A percentile compares a stretch with the other conserved stretches of the same genome.
Conservation (phyloP, 2,329 filamentous ascomycete genomes). For the Colletotrichum spinosum region DNA sequence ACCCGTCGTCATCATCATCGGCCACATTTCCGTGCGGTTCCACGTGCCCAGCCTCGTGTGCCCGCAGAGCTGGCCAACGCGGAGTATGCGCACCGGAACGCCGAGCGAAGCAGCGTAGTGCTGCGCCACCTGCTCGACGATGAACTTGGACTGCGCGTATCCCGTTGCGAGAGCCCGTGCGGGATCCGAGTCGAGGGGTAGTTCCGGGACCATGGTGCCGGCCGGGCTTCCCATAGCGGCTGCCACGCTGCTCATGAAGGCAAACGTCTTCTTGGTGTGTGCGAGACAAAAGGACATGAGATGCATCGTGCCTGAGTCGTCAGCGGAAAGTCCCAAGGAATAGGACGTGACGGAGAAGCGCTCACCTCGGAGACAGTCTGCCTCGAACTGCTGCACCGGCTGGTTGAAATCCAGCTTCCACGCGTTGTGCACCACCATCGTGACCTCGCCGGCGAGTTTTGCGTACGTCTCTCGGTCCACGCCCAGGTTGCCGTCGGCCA, state of each 20-base stretch:
- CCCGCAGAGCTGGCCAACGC: conserved; percentile 27
- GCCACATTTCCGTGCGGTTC: conserved; percentile 32
- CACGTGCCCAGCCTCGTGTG: conserved; percentile 2
- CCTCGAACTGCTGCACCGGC: conserved; percentile 24
- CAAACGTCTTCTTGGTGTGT: conserved; percentile 1
- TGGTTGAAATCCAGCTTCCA: conserved; percentile 33
- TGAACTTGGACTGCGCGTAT: conserved; percentile 30
- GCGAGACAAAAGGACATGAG: conserved; percentile 14
- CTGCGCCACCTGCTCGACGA: conserved; percentile 20
- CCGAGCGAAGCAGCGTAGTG: not conserved
- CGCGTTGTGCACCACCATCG: conserved; percentile 23
- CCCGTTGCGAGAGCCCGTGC: conserved; percentile 7
- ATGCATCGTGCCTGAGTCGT: conserved; percentile 11
- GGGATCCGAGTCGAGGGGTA: conserved; percentile 5
- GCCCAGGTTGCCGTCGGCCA: conserved; percentile 3
- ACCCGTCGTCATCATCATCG: conserved; percentile 22
- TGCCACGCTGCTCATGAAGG: conserved; percentile 32
- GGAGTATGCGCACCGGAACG: not conserved
- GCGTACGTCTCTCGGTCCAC: not conserved
- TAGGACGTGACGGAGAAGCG: fast-evolving
- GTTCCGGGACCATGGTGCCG: not conserved
- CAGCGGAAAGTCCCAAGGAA: not conserved
- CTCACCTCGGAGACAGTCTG: conserved; percentile 19
- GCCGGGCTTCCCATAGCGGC: conserved; percentile 20
- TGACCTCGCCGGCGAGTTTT: conserved; percentile 2